Evolutionary conservation across 2,329 filamentous ascomycete genomes (phyloP).

Genomic region (Aspergillus chevalieri): DNA sequence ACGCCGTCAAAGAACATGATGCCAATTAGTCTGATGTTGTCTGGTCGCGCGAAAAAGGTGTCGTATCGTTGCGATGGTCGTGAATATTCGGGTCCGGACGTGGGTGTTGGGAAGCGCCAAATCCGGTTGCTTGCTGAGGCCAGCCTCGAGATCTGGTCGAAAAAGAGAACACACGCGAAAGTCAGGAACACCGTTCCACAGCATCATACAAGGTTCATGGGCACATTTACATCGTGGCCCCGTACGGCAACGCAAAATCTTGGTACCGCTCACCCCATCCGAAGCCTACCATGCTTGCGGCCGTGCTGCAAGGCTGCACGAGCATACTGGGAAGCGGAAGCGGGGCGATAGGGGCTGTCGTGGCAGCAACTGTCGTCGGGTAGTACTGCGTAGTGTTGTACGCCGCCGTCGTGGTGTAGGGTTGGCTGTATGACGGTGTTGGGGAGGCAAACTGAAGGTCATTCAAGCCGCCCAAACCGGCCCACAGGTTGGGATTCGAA

Average conservation of each 20-base stretch:
- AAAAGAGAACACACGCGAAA: constrained; percentile 11
- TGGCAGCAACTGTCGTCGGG: constrained; percentile 60
- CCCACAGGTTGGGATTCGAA: constrained; percentile 69
- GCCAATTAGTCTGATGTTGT: constrained; percentile 41
- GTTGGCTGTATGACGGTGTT: constrained; percentile 71
- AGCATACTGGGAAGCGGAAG: constrained; percentile 83
- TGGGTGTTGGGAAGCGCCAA: constrained; percentile 13
- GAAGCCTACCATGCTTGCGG: constrained; percentile 68
- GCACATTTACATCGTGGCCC: constrained; percentile 63
- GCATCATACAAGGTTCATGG: constrained; percentile 27
- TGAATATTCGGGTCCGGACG: constrained; percentile 42
- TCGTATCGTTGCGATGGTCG: constrained; percentile 28
- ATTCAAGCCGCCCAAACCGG: constrained; percentile 62
- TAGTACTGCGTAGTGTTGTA: constrained; percentile 62
- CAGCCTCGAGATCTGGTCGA: constrained; percentile 17
- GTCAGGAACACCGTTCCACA: constrained; percentile 21
- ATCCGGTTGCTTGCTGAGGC: constrained; percentile 9
- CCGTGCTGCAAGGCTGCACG: constrained; percentile 73
- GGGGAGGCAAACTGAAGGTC: constrained; percentile 71
- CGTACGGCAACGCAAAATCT: constrained; percentile 67
- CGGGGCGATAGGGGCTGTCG: constrained; percentile 65
- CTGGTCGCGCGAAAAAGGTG: constrained; percentile 31
- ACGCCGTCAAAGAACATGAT: constrained; percentile 48
- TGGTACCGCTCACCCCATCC: constrained; percentile 75
- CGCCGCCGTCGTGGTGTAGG: constrained; percentile 64